Percentiles rank a stretch among this genome's conserved stretches.
Conservation (phyloP, 352 stramenopile genomes). For the Thalassiosira hispida region DNA sequence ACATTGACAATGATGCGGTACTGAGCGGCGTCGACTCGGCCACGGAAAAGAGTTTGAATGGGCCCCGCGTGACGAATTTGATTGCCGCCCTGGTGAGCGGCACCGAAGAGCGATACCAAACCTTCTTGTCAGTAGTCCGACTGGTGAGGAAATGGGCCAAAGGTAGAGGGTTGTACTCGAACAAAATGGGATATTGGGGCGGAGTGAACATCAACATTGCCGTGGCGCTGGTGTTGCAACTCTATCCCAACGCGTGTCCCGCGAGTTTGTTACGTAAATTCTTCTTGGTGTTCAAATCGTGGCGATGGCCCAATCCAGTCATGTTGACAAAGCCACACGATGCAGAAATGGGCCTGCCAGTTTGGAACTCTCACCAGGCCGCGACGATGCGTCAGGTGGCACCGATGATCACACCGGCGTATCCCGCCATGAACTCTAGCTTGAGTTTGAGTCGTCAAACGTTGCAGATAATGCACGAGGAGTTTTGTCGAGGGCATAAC, state of each 20-base stretch:
- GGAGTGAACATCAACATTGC: constrained; percentile 98
- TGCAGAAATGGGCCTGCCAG: constrained; percentile 71
- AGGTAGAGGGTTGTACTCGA: constrained; percentile 93
- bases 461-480: constrained; percentile 80
- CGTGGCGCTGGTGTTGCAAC: constrained; percentile 92
- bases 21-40: constrained; percentile 91
- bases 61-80: constrained; percentile 94
- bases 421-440: constrained; percentile 96
- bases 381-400: constrained; percentile 86
- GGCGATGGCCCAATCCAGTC: constrained; percentile 95
- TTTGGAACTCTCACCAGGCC: constrained; percentile 68
- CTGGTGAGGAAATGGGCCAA: constrained; percentile 86
- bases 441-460: constrained; percentile 78
- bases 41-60: constrained; percentile 95
- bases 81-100: constrained; percentile 91
- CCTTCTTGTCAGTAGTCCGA: constrained; percentile 89
- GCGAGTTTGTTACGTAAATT: constrained; percentile 94
- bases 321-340: constrained; percentile 88
- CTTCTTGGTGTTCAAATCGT: constrained; percentile 93
- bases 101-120: constrained; percentile 82
- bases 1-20: constrained; percentile 94
- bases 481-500: constrained; percentile 76
- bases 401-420: constrained; percentile 97
- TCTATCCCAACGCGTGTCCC: constrained; percentile 84
- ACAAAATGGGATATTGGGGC: constrained; percentile 96